A percentile compares a stretch with the other conserved stretches of the same genome.
Evolutionary conservation across 2,329 filamentous ascomycete genomes (phyloP).

Genomic region (Arthrobotrys musiformis): DNA sequence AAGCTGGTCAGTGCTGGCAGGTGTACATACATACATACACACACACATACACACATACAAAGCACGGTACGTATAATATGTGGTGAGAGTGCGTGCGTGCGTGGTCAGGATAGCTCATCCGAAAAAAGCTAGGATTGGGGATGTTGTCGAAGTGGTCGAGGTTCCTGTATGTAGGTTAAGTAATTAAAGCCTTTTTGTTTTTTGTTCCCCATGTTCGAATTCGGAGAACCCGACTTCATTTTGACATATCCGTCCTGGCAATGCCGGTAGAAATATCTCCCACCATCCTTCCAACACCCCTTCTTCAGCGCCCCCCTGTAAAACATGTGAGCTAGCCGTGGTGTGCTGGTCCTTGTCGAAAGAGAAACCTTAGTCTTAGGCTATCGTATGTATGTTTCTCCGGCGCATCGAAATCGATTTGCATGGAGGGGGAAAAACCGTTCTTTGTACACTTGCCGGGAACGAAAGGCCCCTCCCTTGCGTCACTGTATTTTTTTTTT

Average conservation of each 20-base stretch:
- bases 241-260: conserved; percentile 47
- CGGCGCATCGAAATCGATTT: conserved; percentile 41
- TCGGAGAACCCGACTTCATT: conserved; percentile 30
- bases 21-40: background rate
- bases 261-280: conserved; percentile 44
- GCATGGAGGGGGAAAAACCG: conserved; percentile 22
- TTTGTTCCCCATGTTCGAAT: conserved; percentile 30
- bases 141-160: conserved; percentile 17
- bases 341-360: conserved; percentile 20
- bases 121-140: conserved; percentile 28
- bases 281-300: background rate
- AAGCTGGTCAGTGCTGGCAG: conserved; percentile 28
- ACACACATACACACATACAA: no score
- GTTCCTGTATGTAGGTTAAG: conserved; percentile 11
- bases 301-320: conserved; percentile 1
- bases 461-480: conserved; percentile 28
- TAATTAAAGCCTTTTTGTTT: no score
- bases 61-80: no score
- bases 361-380: conserved; percentile 30
- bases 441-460: conserved; percentile 2
- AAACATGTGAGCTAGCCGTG: conserved; percentile 50
- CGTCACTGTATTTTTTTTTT: conserved; percentile 34
- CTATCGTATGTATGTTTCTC: conserved; percentile 42
- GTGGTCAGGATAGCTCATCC: conserved; percentile 28
- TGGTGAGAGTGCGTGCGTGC: no score